Evolutionary conservation across 345 rosid species (phyloP), one percentile per base, ranked within the genome.

Genomic region (Syzygium grande): DNA sequence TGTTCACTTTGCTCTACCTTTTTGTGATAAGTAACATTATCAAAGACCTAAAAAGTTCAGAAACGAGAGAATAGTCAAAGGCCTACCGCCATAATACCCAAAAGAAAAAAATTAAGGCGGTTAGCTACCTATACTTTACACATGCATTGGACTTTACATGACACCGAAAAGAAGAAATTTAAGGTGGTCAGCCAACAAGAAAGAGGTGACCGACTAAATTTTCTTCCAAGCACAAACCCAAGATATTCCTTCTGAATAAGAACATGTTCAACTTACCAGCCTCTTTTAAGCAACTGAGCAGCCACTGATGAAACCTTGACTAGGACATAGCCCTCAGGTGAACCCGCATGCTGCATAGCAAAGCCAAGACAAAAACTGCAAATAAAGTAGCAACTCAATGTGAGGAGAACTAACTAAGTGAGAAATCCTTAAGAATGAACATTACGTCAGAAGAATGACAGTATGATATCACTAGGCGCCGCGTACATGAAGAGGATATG

Each of bases 241-340:
- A 73, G 49, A 73, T 73, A 19, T 73, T 73, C 49, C 83, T 73
- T 73, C 83, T 9, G 49, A 73, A 73, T 38, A 73, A 73, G 49
- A 73, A 38, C 49, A 9, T 19, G 79, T 73, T 73, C 83, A 85
- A 90, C 95, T 93, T 91, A 97, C 99, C 99, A 98, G 90, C 99
- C 99, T 89, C 99, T 95, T 94, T 98, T 98, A 93, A 98, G 91
- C 93, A 98, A 90, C 85, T 98, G 99, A 86, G 98, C 98, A 85
- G 99, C 98, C 89, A 98, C 99, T 52, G 99, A 98, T 90, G 98
- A 96, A 85, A 96, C 94, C 91, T 98, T 98, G 87, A 94, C 95
- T 89, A 90, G 97, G 86, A 98, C 99, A 92, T 96, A 98, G 73
- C 96, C 97, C 86, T 96, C 99, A 19, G 93, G 88, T 52, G 97